Conservation (phyloP, 331 rosid species). For the Phaseolus coccineus region DNA sequence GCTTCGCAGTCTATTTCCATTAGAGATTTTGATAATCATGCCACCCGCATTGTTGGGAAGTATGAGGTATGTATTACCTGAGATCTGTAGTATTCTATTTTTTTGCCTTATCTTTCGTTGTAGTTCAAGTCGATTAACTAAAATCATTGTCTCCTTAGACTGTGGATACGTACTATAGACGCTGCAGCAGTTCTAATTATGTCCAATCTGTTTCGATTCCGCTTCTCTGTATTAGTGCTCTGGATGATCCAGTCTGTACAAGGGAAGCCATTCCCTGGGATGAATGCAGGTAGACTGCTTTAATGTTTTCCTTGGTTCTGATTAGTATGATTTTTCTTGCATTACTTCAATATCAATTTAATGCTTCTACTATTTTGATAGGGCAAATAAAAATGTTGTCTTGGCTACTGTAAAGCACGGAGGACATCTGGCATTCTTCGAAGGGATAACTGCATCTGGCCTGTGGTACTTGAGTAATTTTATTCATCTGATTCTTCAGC, state of each 20-base stretch:
- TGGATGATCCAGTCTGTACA: constrained; percentile 97
- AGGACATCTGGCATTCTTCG: constrained; percentile 91
- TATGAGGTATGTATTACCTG: constrained; percentile 66
- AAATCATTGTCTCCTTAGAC: constrained; percentile 64
- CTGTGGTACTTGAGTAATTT: constrained; percentile 64
- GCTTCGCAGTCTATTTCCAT: constrained; percentile 75
- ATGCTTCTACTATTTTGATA: constrained; percentile 42
- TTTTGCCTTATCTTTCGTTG: constrained; percentile 31
- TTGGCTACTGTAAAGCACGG: constrained; percentile 87
- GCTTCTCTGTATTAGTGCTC: constrained; percentile 88
- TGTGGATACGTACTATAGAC: constrained; percentile 93
- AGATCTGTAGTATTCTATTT: constrained; percentile 35
- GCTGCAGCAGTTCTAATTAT: constrained; percentile 73
- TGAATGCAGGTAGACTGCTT: constrained; percentile 86
- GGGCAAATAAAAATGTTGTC: constrained; percentile 81
- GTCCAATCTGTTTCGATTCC: constrained; percentile 89
- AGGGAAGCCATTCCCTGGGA: constrained; percentile 99
- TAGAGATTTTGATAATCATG: constrained; percentile 91
- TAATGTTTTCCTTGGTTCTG: constrained; percentile 19
- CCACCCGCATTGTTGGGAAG: constrained; percentile 86
- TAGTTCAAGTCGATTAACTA: constrained; percentile 2
- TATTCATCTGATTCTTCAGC: constrained; percentile 33
- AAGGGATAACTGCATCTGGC: constrained; percentile 82
- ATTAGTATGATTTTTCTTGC: constrained; percentile 36
- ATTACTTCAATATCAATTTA: constrained; percentile 20